Percentiles rank a stretch among this genome's conserved stretches.
Evolutionary conservation across 495 filamentous ascomycete genomes (phyloP).

Genomic region (Penicillium argentinense): DNA sequence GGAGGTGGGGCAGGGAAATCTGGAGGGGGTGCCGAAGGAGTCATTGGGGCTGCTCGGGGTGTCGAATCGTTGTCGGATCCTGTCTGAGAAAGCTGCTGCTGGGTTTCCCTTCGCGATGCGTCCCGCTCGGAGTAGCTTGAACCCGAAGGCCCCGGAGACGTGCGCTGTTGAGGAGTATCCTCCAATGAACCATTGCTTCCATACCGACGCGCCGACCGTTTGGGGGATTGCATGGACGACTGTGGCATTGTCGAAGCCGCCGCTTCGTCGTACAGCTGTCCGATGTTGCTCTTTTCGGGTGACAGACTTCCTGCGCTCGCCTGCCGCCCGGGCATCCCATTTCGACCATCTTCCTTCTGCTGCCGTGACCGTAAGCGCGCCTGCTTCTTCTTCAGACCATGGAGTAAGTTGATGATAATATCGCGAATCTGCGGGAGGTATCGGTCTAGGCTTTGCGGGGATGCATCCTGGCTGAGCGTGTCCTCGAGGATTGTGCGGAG

Average conservation of each 20-base stretch:
- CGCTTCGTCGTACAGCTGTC: conserved; percentile 64
- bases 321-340: conserved; percentile 52
- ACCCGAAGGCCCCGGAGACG: conserved; percentile 33
- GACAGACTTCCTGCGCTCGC: conserved; percentile 66
- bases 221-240: conserved; percentile 34
- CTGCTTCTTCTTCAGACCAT: conserved; percentile 95
- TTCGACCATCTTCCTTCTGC: conserved; percentile 59
- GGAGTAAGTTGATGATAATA: conserved; percentile 96
- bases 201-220: conserved; percentile 46
- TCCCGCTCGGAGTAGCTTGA: conserved; percentile 41
- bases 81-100: conserved; percentile 52
- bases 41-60: conserved; percentile 43
- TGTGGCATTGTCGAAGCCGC: conserved; percentile 31
- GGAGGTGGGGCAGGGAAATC: conserved; percentile 63
- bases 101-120: conserved; percentile 49
- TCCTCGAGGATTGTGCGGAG: conserved; percentile 89
- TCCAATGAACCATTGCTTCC: conserved; percentile 51
- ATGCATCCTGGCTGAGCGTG: conserved; percentile 94
- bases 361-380: conserved; percentile 82
- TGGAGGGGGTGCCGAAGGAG: conserved; percentile 34
- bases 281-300: conserved; percentile 60
- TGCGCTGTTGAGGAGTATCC: conserved; percentile 47
- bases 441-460: conserved; percentile 82
- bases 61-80: conserved; percentile 50
- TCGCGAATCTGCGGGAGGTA: conserved; percentile 92